Base-by-base conservation (phyloP, 495 filamentous ascomycete species). In the Amphirosellinia nigrospora region DNA sequence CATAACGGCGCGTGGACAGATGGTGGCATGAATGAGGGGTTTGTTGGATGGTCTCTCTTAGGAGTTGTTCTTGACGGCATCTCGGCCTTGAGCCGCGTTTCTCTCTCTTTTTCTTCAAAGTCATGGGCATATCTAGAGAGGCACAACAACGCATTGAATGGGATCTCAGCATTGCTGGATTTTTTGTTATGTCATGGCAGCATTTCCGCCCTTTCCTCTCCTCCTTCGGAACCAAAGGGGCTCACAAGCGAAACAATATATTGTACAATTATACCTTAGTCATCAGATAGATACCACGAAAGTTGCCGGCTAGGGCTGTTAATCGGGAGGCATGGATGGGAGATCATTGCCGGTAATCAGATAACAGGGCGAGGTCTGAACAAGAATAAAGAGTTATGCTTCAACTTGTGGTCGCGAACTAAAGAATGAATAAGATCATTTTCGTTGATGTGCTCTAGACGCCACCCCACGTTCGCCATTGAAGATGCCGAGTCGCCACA, bases 211-310 rank as follows among this genome's bases (percentile, higher is more conserved):
- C 2, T 67, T 46, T 4, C 46, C 28, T 46, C 15, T 45, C 15
- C 19, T 45, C 38, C 28, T 36, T 43, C 38, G 50, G 38, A 46
- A n/a, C n/a, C n/a, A 64, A 19, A 13, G 53, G 16, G 39, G 30
- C 23, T 56, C 52, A 67, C 53, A 59, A 67, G 53, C 65, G 65
- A 68, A 56, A 43, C 66, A 55, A 60, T 60, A 60, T 48, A 68
- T 43, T 68, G 66, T 68, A 68, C 39, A 58, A 36, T 58, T 60
- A 55, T 34, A 59, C 28, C 53, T 60, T 30, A 46, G 52, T 56
- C 59, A 73, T 69, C 72, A 70, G 36, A 74, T 75, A 77, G 71
- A 75, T 75, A 74, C 70, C 73, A 71, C 56, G 62, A 53, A 67
- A 67, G 43, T 56, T 59, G 53, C 23, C 59, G 56, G 41, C 39